Evolutionary conservation across 164 flowering plant genomes (phyloP).

Genomic region (Amborella trichopoda): DNA sequence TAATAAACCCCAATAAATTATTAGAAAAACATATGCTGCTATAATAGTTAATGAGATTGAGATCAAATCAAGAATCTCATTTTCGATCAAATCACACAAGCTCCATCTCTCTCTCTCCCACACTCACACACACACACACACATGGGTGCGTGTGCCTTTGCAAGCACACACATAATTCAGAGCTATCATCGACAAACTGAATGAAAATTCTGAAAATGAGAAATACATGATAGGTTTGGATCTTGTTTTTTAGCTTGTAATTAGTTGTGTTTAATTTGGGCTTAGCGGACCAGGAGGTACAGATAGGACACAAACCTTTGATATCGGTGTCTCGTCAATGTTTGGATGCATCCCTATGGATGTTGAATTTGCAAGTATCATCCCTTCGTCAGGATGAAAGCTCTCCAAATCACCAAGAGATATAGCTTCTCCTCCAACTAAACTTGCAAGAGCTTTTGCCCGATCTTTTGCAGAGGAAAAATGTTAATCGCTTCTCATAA

Average conservation of each 20-base stretch:
- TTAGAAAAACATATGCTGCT: background rate
- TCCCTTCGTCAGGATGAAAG: slow-evolving; percentile 73
- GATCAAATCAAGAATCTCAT: background rate
- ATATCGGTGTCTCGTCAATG: slow-evolving; percentile 69
- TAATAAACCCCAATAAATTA: background rate
- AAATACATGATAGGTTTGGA: no score
- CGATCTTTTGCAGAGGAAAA: slow-evolving; percentile 29
- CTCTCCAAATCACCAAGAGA: slow-evolving; percentile 44
- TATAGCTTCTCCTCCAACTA: slow-evolving; percentile 71
- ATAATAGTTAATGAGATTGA: no score
- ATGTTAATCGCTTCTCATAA: no score
- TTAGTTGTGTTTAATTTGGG: no score
- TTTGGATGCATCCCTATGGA: slow-evolving; percentile 94
- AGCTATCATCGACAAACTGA: no score
- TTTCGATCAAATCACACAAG: background rate
- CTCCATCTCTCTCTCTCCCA: background rate
- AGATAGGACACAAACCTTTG: slow-evolving; percentile 62
- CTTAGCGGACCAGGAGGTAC: no score
- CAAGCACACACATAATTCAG: no score
- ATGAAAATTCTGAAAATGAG: no score
- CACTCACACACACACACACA: background rate
- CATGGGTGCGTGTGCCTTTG: no score
- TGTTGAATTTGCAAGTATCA: slow-evolving; percentile 95
- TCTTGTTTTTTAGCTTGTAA: no score
- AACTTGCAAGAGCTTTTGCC: slow-evolving; percentile 72